These are phyloP conservation scores for Floccularia luteovirens DNA, from an alignment of 768 basidiomycete genomes.

Conservation along the genomic window DNA sequence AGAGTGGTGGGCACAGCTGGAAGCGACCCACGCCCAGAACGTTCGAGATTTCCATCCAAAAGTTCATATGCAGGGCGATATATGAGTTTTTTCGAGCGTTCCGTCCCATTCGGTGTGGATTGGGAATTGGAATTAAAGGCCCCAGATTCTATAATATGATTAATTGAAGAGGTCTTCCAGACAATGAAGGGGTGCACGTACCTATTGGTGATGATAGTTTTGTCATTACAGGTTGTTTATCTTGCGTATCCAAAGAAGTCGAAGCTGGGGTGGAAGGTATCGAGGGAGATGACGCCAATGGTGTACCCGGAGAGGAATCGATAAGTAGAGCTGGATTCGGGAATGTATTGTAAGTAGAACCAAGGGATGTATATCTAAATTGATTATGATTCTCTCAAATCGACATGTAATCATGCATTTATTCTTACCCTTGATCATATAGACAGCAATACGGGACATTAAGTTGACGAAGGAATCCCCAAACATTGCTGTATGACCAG, in stretches of 20 bases:
- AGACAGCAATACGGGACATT: slow-evolving; percentile 81
- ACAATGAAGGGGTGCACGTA: no score
- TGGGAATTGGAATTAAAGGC: not conserved
- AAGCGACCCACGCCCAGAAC: slow-evolving; percentile 19
- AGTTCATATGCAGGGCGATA: slow-evolving; percentile 83
- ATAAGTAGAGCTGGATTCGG: slow-evolving; percentile 81
- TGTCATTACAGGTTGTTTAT: not conserved
- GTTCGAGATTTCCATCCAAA: slow-evolving; percentile 63
- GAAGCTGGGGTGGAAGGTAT: slow-evolving; percentile 2
- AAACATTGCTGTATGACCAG: slow-evolving; percentile 88
- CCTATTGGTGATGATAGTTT: slow-evolving; percentile 5
- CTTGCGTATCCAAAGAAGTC: not conserved
- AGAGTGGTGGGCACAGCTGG: no score
- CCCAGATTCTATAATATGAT: not conserved
- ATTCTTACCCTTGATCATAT: slow-evolving; percentile 83
- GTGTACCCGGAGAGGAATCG: not conserved
- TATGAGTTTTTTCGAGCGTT: no score
- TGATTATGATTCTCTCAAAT: slow-evolving; percentile 1
- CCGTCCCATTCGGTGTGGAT: slow-evolving; percentile 7
- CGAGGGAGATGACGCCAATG: slow-evolving; percentile 1
- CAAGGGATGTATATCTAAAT: slow-evolving; percentile 93
- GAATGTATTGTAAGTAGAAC: slow-evolving; percentile 91
- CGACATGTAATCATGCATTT: slow-evolving; percentile 1
- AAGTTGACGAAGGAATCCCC: slow-evolving; percentile 73
- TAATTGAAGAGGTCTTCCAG: not conserved